Percentiles rank a stretch among this genome's conserved stretches.
Conservation (phyloP, 2,329 filamentous ascomycete species). For the Volutella citrinella region DNA sequence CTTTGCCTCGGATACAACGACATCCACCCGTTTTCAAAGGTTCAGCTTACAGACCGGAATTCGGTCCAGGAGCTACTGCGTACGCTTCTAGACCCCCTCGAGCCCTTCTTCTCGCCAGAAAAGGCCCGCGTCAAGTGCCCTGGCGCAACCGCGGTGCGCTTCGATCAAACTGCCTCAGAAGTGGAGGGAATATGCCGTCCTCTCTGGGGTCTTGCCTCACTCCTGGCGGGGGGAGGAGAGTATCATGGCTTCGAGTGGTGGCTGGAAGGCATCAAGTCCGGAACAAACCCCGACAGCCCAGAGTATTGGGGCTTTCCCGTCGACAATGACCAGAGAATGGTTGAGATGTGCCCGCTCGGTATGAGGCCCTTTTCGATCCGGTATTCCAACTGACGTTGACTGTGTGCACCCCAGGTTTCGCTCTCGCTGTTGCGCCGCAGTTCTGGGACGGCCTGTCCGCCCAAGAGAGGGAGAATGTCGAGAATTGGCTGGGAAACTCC, state of each 20-base stretch:
- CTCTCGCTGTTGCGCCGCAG: conserved; percentile 64
- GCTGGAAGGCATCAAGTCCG: conserved; percentile 67
- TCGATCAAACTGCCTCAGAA: conserved; percentile 74
- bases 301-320: conserved; percentile 78
- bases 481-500: conserved; percentile 68
- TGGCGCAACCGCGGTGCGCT: conserved; percentile 70
- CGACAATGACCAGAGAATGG: conserved; percentile 79
- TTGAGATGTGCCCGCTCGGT: conserved; percentile 77
- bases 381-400: background rate
- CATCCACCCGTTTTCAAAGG: conserved; percentile 53
- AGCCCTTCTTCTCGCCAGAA: conserved; percentile 67
- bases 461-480: conserved; percentile 62
- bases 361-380: conserved; percentile 4
- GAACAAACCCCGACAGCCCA: conserved; percentile 64
- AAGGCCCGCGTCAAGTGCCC: conserved; percentile 64
- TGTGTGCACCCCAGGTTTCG: conserved; percentile 62
- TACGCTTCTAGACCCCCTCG: conserved; percentile 66
- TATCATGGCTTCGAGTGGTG: conserved; percentile 62
- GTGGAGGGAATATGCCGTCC: conserved; percentile 74
- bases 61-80: conserved; percentile 60
- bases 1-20: conserved; percentile 47
- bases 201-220: conserved; percentile 69
- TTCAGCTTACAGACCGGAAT: conserved; percentile 47
- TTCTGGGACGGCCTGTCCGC: conserved; percentile 66
- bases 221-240: conserved; percentile 65